A percentile compares a stretch with the other conserved stretches of the same genome.
These are phyloP conservation scores for Colletotrichum limetticola DNA, from an alignment of 2,329 filamentous ascomycete species.

Conservation along the genomic window DNA sequence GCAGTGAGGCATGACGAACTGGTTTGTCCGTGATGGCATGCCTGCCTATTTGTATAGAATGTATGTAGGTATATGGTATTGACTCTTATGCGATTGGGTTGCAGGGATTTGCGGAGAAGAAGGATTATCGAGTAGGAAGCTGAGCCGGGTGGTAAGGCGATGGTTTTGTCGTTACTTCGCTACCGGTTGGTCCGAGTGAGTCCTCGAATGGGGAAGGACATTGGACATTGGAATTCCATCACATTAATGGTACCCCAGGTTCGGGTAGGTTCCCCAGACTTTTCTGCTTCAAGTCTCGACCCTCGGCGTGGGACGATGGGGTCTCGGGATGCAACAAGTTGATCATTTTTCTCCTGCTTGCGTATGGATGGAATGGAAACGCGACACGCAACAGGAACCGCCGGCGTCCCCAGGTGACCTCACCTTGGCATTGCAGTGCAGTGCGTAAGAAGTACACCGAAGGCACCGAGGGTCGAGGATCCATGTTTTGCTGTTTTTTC, in stretches of 20 bases:
- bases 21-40: neutral
- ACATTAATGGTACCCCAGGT: neutral
- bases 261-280: neutral
- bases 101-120: conserved; percentile 17
- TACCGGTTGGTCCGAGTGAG: conserved; percentile 17
- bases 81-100: neutral
- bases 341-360: neutral
- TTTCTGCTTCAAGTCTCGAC: neutral
- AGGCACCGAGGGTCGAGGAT: neutral
- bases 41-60: too few relatives aligned
- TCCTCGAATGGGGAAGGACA: neutral
- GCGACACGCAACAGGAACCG: neutral
- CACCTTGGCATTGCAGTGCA: neutral
- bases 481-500: neutral
- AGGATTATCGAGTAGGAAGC: neutral
- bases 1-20: neutral
- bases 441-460: neutral
- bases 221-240: too few relatives aligned
- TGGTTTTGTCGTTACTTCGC: neutral
- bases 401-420: conserved; percentile 2
- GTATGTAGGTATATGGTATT: too few relatives aligned
- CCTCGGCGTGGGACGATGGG: neutral
- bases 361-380: neutral
- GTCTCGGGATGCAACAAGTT: neutral
- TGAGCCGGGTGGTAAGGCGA: neutral